Evolutionary conservation across 169 alveolate genomes (phyloP).

Genomic region (Cryptosporidium ubiquitum): DNA sequence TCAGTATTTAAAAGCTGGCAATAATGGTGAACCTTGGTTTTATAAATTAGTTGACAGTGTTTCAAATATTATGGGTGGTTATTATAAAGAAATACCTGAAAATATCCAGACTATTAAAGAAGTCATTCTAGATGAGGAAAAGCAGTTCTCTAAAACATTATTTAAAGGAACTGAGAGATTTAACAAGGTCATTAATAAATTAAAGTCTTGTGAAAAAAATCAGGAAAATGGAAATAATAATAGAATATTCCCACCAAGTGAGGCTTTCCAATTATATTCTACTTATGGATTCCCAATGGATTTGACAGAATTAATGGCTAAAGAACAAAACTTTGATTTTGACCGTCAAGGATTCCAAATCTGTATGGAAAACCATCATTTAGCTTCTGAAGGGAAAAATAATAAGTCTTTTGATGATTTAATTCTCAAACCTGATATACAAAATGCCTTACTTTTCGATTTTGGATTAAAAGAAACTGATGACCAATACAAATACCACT

Average conservation of each 20-base stretch:
- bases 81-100: slow-evolving; percentile 85
- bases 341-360: slow-evolving; percentile 86
- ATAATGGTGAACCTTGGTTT: slow-evolving; percentile 85
- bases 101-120: slow-evolving; percentile 83
- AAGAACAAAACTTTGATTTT: slow-evolving; percentile 84
- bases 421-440: slow-evolving; percentile 54
- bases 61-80: slow-evolving; percentile 83
- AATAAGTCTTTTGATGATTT: slow-evolving; percentile 5
- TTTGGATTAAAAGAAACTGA: slow-evolving; percentile 55
- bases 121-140: slow-evolving; percentile 86
- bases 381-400: slow-evolving; percentile 82
- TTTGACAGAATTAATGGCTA: slow-evolving; percentile 92
- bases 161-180: slow-evolving; percentile 88
- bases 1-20: slow-evolving; percentile 79
- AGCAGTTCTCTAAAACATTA: slow-evolving; percentile 86
- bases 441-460: neutral
- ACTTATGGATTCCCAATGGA: slow-evolving; percentile 94
- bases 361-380: slow-evolving; percentile 83
- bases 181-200: slow-evolving; percentile 71
- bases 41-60: slow-evolving; percentile 87
- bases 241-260: slow-evolving; percentile 81
- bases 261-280: slow-evolving; percentile 89
- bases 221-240: slow-evolving; percentile 11
- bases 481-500: slow-evolving; percentile 33
- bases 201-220: neutral